A percentile compares a stretch with the other conserved stretches of the same genome.
Evolutionary conservation across 2,329 filamentous ascomycete genomes (phyloP).

Genomic region (Colletotrichum siamense): DNA sequence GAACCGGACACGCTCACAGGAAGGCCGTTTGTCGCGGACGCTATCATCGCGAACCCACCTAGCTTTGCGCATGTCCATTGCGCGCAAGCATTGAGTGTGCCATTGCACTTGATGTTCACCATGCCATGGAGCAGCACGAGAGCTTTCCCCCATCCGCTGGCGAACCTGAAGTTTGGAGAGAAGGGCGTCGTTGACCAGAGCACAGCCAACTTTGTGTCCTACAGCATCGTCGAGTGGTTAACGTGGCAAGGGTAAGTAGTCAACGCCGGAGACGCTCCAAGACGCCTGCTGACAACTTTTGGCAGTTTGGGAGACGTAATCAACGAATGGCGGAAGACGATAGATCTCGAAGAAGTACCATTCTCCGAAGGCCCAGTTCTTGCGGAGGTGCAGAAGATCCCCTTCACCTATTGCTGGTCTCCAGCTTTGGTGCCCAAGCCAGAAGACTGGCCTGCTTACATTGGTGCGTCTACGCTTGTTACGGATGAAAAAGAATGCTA

Average conservation of each 20-base stretch:
- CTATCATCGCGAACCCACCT: constrained; percentile 56
- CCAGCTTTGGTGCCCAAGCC: constrained; percentile 71
- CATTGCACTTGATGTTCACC: constrained; percentile 55
- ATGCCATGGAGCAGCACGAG: constrained; percentile 81
- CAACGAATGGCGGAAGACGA: constrained; percentile 73
- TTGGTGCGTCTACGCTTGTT: constrained; percentile 42
- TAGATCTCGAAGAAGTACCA: constrained; percentile 70
- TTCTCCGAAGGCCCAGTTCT: constrained; percentile 75
- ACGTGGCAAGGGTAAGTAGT: constrained; percentile 70
- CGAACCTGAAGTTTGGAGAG: constrained; percentile 69
- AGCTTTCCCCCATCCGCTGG: constrained; percentile 75
- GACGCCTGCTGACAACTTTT: background rate
- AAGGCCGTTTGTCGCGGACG: constrained; percentile 51
- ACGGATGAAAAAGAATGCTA: background rate
- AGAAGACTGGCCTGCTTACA: constrained; percentile 66
- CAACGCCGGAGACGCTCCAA: rapidly evolving
- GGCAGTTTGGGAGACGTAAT: constrained; percentile 71
- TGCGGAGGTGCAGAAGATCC: constrained; percentile 69
- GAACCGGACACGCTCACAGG: constrained; percentile 17
- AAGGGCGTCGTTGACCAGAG: constrained; percentile 55
- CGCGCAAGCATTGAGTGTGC: constrained; percentile 47
- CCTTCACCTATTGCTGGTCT: constrained; percentile 83
- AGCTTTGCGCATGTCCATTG: constrained; percentile 56
- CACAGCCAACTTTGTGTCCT: constrained; percentile 72
- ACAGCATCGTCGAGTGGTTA: constrained; percentile 75